Base-by-base conservation (phyloP, 495 filamentous ascomycete species). In the Lichenothelia convexa region DNA sequence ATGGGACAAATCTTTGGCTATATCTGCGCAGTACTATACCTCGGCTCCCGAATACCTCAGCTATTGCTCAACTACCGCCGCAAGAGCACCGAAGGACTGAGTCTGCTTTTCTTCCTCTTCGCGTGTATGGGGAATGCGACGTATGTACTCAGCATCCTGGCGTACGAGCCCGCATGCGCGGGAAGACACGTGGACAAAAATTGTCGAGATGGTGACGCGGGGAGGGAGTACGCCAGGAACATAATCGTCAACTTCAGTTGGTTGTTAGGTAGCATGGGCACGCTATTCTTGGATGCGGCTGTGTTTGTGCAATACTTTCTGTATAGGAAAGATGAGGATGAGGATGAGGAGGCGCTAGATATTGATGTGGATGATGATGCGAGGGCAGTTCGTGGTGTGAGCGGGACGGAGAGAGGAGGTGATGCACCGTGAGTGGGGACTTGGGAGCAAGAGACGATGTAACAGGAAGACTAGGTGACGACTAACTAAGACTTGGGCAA, bases 261-360 rank as follows among this genome's bases (percentile, higher is more conserved):
- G 89, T 39, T 97, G 47, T 61, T 85, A 11, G 89, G 89, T 2
- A 93, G 85, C 51, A 61, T 83, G 26, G 89, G 91, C 1, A 93
- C 87, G 11, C 54, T 97, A 41, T 44, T 83, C 29, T 54, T 94
- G 43, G 89, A 97, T 55, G 50, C 78, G 47, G 70, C 62, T 15
- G 92, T 97, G 20, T 97, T 95, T 55, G 68, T 64, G 5, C 89
- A 97, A 50, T 97, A 93, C 48, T 94, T 91, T 57, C 48, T 85
- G 48, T 97, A 94, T 47, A 54, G 63, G 31, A 51, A 62, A 40
- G 55, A 54, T 20, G 64, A 58, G 21, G 44, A 49, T 20, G 40
- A 42, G 16, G 31, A 35, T 23, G 42, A 44, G 4, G 39, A 39
- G 30, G 24, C 7, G 24, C 13, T 13, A 13, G 31, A 15, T 33